Percentiles rank a stretch among this genome's conserved stretches.
phyloP scores from a whole-genome alignment of 1,139 yeast genomes.

The Blastobotrys apis region DNA sequence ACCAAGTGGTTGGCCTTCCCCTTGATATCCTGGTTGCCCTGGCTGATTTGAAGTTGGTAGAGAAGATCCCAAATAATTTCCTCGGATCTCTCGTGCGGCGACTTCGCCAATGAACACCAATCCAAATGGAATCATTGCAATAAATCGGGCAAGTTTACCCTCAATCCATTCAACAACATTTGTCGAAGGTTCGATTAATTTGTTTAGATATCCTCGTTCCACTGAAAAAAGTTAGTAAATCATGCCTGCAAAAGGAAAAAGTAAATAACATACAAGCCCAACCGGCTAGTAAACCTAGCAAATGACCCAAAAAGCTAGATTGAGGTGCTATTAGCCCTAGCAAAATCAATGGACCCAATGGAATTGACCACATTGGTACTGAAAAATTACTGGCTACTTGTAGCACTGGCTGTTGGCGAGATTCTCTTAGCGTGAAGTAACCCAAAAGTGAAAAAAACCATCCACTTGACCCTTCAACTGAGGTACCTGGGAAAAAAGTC shows the following conservation, averaged over 20 bases:
- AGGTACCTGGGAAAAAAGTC: slow-evolving; percentile 52
- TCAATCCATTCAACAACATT: slow-evolving; percentile 65
- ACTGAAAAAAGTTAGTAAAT: too few species aligned
- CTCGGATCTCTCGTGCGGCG: slow-evolving; percentile 43
- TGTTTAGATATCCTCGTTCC: slow-evolving; percentile 53
- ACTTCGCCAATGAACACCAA: slow-evolving; percentile 55
- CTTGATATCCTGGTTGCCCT: slow-evolving; percentile 3
- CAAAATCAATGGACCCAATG: slow-evolving; percentile 51
- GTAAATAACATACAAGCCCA: slow-evolving; percentile 28
- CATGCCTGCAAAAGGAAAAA: too few species aligned
- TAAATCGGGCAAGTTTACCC: slow-evolving; percentile 45
- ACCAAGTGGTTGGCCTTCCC: slow-evolving; percentile 8
- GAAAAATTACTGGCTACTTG: slow-evolving; percentile 25
- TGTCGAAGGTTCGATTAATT: slow-evolving; percentile 61
- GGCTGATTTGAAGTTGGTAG: slow-evolving; percentile 2
- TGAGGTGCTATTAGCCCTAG: slow-evolving; percentile 50
- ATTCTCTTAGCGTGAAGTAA: slow-evolving; percentile 60
- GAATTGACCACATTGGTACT: slow-evolving; percentile 61
- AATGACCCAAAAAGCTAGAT: slow-evolving; percentile 73
- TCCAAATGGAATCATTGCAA: slow-evolving; percentile 50
- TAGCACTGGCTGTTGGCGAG: slow-evolving; percentile 10
- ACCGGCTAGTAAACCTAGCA: slow-evolving; percentile 51
- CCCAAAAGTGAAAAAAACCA: slow-evolving; percentile 71
- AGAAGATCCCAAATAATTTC: slow-evolving; percentile 1
- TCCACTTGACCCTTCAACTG: slow-evolving; percentile 46